Evolutionary conservation across 2,329 filamentous ascomycete species (phyloP).

Genomic region (Acrodontium crateriforme): DNA sequence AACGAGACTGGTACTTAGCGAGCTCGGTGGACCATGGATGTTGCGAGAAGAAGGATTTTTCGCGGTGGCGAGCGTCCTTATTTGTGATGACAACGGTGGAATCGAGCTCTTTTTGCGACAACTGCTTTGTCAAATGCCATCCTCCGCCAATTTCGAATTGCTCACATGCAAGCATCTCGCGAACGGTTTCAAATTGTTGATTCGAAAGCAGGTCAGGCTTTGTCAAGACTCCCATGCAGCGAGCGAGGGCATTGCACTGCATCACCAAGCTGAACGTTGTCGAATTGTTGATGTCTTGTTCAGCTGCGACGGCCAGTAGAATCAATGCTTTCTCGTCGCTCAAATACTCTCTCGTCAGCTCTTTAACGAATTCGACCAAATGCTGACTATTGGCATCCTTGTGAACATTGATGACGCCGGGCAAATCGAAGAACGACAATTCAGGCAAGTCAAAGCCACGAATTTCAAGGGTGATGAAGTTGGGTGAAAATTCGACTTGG

Average conservation of each 20-base stretch:
- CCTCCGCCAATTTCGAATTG: slow-evolving; percentile 44
- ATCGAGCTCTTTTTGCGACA: slow-evolving; percentile 38
- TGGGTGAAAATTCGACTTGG: slow-evolving; percentile 63
- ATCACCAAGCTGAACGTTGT: slow-evolving; percentile 51
- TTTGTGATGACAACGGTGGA: slow-evolving; percentile 26
- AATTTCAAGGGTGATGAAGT: slow-evolving; percentile 65
- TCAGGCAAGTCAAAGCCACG: slow-evolving; percentile 56
- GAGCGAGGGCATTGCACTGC: slow-evolving; percentile 25
- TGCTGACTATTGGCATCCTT: slow-evolving; percentile 48
- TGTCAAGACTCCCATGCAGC: slow-evolving; percentile 50
- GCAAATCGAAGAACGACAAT: slow-evolving; percentile 72
- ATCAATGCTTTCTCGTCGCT: slow-evolving; percentile 56
- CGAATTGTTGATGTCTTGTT: slow-evolving; percentile 62
- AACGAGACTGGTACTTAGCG: slow-evolving; percentile 26
- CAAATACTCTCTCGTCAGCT: slow-evolving; percentile 58
- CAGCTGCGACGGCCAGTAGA: slow-evolving; percentile 61
- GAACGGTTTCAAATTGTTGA: slow-evolving; percentile 25
- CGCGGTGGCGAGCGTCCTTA: slow-evolving; percentile 32
- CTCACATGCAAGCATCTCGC: slow-evolving; percentile 39
- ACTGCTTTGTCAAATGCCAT: slow-evolving; percentile 65
- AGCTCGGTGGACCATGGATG: slow-evolving; percentile 35
- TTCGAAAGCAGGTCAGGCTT: slow-evolving; percentile 54
- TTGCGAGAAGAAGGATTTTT: slow-evolving; percentile 36
- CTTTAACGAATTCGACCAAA: slow-evolving; percentile 55
- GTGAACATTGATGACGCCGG: slow-evolving; percentile 63